phyloP scores from a whole-genome alignment of 2,329 filamentous ascomycete genomes.

The Alternaria sp. region DNA sequence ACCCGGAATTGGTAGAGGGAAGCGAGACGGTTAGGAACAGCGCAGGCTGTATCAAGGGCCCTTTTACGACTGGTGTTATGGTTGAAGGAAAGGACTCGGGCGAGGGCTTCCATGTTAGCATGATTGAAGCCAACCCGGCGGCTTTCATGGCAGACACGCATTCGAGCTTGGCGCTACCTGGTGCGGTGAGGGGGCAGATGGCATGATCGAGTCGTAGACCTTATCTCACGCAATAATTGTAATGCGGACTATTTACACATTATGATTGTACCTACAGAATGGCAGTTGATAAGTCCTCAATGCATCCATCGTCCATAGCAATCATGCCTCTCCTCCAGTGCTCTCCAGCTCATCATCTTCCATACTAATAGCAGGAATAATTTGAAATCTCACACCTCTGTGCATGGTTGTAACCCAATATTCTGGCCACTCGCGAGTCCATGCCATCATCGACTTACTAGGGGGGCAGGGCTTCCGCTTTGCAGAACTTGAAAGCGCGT shows the following conservation, averaged over 20 bases:
- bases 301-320: not conserved
- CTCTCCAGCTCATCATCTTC: no score
- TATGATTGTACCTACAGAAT: not conserved
- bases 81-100: constrained; percentile 55
- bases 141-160: constrained; percentile 63
- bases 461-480: no score
- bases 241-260: not conserved
- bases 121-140: constrained; percentile 59
- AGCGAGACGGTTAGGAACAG: constrained; percentile 24
- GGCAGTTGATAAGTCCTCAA: fast-evolving
- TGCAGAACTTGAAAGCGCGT: not conserved
- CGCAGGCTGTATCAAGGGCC: constrained; percentile 33
- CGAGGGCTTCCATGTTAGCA: constrained; percentile 56
- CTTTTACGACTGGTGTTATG: constrained; percentile 41
- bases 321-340: not conserved
- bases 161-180: constrained; percentile 59
- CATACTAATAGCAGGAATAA: no score
- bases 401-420: no score
- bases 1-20: constrained; percentile 24
- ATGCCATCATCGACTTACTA: no score
- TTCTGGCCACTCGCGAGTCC: no score
- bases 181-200: constrained; percentile 60
- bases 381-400: no score
- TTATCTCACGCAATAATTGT: not conserved
- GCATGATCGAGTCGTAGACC: constrained; percentile 4